Base-by-base conservation (phyloP, 345 rosid genomes). In the Iberis pinnata region DNA sequence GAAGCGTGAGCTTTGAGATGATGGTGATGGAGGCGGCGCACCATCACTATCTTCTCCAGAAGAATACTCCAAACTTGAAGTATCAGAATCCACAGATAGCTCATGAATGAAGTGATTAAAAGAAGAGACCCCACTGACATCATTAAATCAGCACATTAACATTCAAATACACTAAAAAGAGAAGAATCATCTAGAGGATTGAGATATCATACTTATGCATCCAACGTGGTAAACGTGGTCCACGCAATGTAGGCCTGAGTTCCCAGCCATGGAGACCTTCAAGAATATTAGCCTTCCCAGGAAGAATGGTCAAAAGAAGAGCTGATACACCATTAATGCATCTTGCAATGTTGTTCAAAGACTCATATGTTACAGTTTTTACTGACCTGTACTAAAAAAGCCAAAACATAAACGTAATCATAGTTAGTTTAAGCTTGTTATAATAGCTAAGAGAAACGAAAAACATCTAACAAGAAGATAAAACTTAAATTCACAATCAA, bases 221-320 rank as follows among this genome's bases (percentile, higher is more conserved):
- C 96, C 96, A 92, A 1, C 93, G 76, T 1, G 98, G 98, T 25
- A 92, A 73, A 13, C 88, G 80, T 26, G 98, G 98, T 54, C 95
- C 98, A 35, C 84, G 85, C 14, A 92, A 70, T 2, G 86, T 74
- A 2, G 98, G 98, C 73, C 89, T 67, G 53, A 92, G 96, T 78
- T 88, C 98, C 98, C 98, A 88, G 16, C 98, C 98, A 46, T 84
- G 82, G 50, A 92, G 68, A 35, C 98, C 95, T 81, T 92, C 95
- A 33, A 92, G 89, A 44, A 81, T 71, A 61, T 68, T 70, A 53
- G 84, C 77, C 63, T 92, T 81, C 37, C 95, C 96, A 0, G 95
- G 96, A 31, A 92, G 52, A 70, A 88, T 0, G 14, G 89, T 60
- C 72, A 92, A 63, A 18, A 92, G 51, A 67, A 92, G 75, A 14